Conservation (phyloP, 208 protist species). For the Blechomonas ayalai region DNA sequence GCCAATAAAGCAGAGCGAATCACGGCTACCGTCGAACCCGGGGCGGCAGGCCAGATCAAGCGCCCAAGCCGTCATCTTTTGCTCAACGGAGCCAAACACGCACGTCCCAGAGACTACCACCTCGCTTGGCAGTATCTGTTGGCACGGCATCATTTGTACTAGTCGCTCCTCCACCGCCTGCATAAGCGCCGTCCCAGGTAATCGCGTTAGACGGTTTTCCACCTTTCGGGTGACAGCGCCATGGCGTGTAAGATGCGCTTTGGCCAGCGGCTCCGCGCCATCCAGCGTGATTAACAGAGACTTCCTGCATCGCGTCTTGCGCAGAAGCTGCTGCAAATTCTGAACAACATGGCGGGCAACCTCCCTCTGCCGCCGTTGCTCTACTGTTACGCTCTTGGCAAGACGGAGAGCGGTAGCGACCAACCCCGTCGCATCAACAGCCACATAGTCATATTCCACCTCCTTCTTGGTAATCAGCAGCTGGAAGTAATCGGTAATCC, state of each 20-base stretch:
- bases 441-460: constrained; percentile 78
- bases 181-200: constrained; percentile 60
- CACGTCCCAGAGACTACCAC: constrained; percentile 63
- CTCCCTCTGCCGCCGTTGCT: constrained; percentile 59
- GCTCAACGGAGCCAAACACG: constrained; percentile 61
- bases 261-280: constrained; percentile 54
- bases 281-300: constrained; percentile 64
- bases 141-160: constrained; percentile 58
- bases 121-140: constrained; percentile 34
- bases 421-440: constrained; percentile 54
- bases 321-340: constrained; percentile 60
- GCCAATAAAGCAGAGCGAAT: constrained; percentile 74
- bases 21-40: constrained; percentile 34
- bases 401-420: constrained; percentile 55
- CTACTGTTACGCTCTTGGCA: constrained; percentile 40
- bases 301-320: constrained; percentile 36
- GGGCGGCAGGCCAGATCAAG: constrained; percentile 73
- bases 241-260: constrained; percentile 29
- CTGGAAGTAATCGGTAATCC: constrained; percentile 40
- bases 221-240: constrained; percentile 22
- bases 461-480: constrained; percentile 78
- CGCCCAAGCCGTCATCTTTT: constrained; percentile 81
- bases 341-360: constrained; percentile 51
- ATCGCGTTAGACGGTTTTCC: constrained; percentile 39
- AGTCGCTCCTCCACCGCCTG: constrained; percentile 76